Base-by-base conservation (phyloP, 2,329 filamentous ascomycete genomes). In the Nannizzia gypsea region DNA sequence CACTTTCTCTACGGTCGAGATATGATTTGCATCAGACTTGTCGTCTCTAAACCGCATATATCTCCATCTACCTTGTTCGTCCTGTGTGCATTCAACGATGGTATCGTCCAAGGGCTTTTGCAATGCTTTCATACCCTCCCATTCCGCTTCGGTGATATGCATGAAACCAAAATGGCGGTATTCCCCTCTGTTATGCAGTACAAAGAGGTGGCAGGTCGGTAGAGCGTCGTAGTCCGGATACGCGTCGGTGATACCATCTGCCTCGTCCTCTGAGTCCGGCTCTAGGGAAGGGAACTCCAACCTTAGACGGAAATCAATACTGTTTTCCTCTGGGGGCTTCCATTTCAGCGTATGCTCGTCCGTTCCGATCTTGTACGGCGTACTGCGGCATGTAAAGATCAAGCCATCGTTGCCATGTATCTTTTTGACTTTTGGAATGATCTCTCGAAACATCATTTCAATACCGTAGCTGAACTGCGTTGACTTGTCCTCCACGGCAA, bases 281-380 rank as follows among this genome's bases (percentile, higher is more conserved):
- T 88, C 81, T n/a, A 87, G 78, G 0, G 78, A 69, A 0, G 88
- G 87, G 68, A 96, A 97, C 11, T 81, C 79, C 48, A 99, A 80
- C 57, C 82, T 83, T 67, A 97, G 80, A 46, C 87, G 83, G 72
- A 96, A 96, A 72, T 99, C 93, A 66, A 99, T 84, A 0, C 90
- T 95, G 76, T 99, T 99, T 72, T 99, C 93, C 65, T 89, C 81
- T 3, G 90, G 89, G 0, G 92, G 90, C 75, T 99, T 99, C 93
- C 93, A 99, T 73, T 99, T 99, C 42, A 99, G 78, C 64, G 96
- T 99, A 71, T 96, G 87, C 56, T 83, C 83, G 73, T 99, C 93
- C 11, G 93, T 99, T 65, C 93, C 93, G 65, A 88, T 86, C 67
- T 86, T 86, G 77, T 99, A 99, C 8, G 86, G 81, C 17, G 89